Conservation (phyloP, 345 rosid species). For the Eucalyptus dawsonii region DNA sequence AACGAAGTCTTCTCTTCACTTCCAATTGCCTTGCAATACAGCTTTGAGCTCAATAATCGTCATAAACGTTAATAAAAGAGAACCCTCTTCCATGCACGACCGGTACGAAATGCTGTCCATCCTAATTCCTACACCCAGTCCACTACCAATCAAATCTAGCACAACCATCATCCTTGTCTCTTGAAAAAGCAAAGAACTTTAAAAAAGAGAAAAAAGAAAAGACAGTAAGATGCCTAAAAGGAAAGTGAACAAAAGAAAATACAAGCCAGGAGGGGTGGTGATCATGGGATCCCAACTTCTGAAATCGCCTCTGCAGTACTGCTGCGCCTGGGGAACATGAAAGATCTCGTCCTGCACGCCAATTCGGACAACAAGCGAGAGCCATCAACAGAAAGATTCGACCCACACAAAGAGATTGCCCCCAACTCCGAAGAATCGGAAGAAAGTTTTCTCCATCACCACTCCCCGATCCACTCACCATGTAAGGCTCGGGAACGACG, state of each 20-base stretch:
- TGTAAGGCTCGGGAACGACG: conserved; percentile 72
- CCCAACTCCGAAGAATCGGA: neutral
- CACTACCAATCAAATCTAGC: neutral
- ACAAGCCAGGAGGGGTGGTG: conserved; percentile 98
- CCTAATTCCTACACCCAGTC: neutral
- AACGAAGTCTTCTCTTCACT: neutral
- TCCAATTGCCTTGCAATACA: neutral
- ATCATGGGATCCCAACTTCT: conserved; percentile 98
- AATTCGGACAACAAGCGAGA: neutral
- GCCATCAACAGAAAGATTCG: neutral
- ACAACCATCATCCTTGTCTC: neutral
- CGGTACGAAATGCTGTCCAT: neutral
- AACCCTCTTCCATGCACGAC: neutral
- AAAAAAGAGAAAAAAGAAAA: no score
- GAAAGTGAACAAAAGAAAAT: neutral
- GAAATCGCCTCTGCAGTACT: conserved; percentile 67
- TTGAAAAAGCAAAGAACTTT: neutral
- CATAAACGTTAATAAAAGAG: neutral
- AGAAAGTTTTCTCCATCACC: neutral
- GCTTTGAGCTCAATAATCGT: neutral
- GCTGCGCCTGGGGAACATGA: conserved; percentile 85
- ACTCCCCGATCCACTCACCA: conserved; percentile 29
- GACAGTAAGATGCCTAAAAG: neutral
- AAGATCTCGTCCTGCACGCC: conserved; percentile 83
- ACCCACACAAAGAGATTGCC: neutral